Percentiles rank a stretch among this genome's conserved stretches.
Evolutionary conservation across 1,139 yeast species (phyloP).

Genomic region (Trichomonascaceae sp.): DNA sequence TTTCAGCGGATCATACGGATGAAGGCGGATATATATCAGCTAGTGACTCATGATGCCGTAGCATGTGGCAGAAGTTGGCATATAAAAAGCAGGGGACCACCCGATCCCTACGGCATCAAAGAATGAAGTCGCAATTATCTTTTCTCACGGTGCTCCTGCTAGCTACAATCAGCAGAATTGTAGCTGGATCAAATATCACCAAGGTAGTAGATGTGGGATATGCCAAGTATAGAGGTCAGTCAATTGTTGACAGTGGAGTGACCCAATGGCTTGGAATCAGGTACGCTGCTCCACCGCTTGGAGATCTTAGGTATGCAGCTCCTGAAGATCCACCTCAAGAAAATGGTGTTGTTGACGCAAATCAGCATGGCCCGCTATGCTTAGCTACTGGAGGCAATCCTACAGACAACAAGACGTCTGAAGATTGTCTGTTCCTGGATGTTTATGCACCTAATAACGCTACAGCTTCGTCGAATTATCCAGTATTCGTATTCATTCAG

Average conservation of each 20-base stretch:
- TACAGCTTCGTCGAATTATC: constrained; percentile 19
- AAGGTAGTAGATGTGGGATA: background rate
- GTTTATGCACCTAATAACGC: constrained; percentile 22
- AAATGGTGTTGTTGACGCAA: constrained; percentile 3
- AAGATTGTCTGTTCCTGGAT: constrained; percentile 28
- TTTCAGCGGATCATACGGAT: background rate
- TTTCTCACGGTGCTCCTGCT: background rate
- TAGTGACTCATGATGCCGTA: background rate
- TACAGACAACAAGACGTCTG: constrained; percentile 11
- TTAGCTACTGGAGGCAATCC: constrained; percentile 22
- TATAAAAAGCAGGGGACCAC: background rate
- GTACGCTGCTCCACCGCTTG: constrained; percentile 24
- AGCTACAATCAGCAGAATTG: background rate
- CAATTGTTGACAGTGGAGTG: background rate
- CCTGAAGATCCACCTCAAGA: constrained; percentile 28
- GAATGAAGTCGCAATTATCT: background rate
- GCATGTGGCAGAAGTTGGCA: background rate
- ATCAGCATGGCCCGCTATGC: constrained; percentile 5
- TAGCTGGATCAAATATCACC: background rate
- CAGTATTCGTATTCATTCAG: constrained; percentile 34
- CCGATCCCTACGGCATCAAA: background rate
- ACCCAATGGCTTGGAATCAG: constrained; percentile 18
- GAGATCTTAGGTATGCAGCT: constrained; percentile 14
- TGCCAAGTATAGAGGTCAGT: constrained; percentile 4
- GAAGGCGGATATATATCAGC: background rate